Conservation (phyloP, 2,329 filamentous ascomycete genomes). For the Rhynchosporium agropyri region DNA sequence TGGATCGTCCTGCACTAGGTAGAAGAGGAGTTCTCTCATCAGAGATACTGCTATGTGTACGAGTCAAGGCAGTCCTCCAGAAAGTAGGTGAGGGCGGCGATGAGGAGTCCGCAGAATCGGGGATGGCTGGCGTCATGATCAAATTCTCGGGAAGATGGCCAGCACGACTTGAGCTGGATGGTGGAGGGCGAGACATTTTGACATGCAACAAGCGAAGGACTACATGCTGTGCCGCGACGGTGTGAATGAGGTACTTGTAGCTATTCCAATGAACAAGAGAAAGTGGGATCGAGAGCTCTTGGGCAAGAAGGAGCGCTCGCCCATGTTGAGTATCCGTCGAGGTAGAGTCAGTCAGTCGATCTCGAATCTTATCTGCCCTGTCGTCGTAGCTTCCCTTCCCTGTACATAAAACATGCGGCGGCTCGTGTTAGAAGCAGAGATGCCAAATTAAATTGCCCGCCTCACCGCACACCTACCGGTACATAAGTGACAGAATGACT, state of each 20-base stretch:
- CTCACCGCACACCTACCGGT: not conserved
- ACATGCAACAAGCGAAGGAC: not conserved
- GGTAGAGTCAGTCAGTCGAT: not conserved
- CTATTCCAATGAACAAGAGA: not conserved
- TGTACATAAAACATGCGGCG: not conserved
- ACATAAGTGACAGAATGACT: not conserved
- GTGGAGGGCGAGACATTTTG: constrained; percentile 21
- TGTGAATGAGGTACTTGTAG: not conserved
- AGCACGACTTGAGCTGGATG: constrained; percentile 20
- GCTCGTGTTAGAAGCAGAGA: not conserved
- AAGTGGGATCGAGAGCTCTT: constrained; percentile 3
- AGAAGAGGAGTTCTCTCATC: constrained; percentile 37
- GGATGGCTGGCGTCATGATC: constrained; percentile 31
- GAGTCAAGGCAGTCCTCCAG: constrained; percentile 24
- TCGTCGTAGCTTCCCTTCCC: not conserved
- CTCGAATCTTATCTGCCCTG: constrained; percentile 4
- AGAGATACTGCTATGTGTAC: constrained; percentile 30
- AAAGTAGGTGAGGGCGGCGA: constrained; percentile 32
- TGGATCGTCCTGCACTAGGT: constrained; percentile 35
- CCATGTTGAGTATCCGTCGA: not conserved
- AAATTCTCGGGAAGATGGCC: constrained; percentile 24
- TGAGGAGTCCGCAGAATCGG: constrained; percentile 31
- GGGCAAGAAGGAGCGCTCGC: not conserved
- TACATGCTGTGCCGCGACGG: constrained; percentile 23
- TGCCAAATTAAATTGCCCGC: not conserved